These are phyloP conservation scores for Batkoa obscura DNA, from an alignment of 371 early-diverging fungal species.

Conservation along the genomic window DNA sequence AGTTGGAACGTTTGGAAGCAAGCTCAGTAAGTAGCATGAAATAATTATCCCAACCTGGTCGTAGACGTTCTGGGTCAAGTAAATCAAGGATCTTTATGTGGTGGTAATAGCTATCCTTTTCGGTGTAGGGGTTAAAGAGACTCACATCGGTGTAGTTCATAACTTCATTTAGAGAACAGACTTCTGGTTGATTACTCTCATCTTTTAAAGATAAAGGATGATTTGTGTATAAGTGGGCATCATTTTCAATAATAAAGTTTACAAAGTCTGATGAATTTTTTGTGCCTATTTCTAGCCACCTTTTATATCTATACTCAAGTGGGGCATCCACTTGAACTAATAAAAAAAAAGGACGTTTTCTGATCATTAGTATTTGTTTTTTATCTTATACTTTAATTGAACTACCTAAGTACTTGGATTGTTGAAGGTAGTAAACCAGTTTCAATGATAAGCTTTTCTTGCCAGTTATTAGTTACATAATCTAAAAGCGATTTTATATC, in stretches of 20 bases:
- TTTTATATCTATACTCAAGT: constrained; percentile 33
- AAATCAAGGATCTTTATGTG: constrained; percentile 28
- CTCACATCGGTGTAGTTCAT: constrained; percentile 23
- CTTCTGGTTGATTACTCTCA: neutral
- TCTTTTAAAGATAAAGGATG: constrained; percentile 2
- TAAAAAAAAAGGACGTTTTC: constrained; percentile 77
- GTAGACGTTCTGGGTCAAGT: constrained; percentile 41
- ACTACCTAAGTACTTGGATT: constrained; percentile 13
- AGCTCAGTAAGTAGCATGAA: constrained; percentile 91
- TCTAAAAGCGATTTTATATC: constrained; percentile 15
- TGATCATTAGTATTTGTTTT: constrained; percentile 2
- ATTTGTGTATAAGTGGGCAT: neutral
- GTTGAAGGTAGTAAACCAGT: constrained; percentile 52
- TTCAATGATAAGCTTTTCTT: constrained; percentile 40
- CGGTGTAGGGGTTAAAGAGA: constrained; percentile 31
- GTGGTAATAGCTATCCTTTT: constrained; percentile 15
- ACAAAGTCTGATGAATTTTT: too few species aligned
- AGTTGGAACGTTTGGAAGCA: constrained; percentile 66
- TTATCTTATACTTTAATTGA: neutral
- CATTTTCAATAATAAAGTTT: too few species aligned
- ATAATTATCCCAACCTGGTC: constrained; percentile 92
- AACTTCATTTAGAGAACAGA: constrained; percentile 10
- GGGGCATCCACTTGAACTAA: constrained; percentile 72
- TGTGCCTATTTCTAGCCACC: constrained; percentile 15
- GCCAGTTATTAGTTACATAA: constrained; percentile 25